A percentile compares a stretch with the other conserved stretches of the same genome.
These are phyloP conservation scores for Themeda triandra DNA, from an alignment of 176 grass and related monocot species.

Conservation along the genomic window DNA sequence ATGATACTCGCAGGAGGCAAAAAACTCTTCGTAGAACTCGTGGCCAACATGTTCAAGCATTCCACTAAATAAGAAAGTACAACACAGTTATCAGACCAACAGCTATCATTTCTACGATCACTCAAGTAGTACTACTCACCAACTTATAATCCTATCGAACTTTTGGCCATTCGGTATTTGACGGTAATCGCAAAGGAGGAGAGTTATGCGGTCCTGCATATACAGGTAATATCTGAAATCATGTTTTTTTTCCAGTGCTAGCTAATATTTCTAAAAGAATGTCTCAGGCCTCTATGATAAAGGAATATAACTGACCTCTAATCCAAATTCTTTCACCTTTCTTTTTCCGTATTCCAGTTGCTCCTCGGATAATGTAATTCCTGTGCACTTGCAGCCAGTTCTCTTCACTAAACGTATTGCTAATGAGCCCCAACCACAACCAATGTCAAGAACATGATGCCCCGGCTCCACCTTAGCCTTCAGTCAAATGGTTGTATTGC, in stretches of 20 bases:
- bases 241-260: neutral
- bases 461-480: slow-evolving; percentile 55
- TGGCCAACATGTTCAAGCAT: slow-evolving; percentile 78
- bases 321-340: slow-evolving; percentile 56
- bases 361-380: slow-evolving; percentile 66
- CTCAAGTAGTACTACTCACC: slow-evolving; percentile 17
- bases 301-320: neutral
- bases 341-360: slow-evolving; percentile 41
- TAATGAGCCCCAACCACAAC: slow-evolving; percentile 59
- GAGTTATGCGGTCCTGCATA: slow-evolving; percentile 41
- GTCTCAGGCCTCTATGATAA: too few relatives aligned
- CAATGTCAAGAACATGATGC: slow-evolving; percentile 75
- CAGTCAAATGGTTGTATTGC: too few relatives aligned
- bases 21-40: slow-evolving; percentile 61
- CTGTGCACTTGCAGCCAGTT: slow-evolving; percentile 72
- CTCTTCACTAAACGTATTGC: slow-evolving; percentile 60
- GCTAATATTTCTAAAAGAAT: neutral
- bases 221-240: neutral
- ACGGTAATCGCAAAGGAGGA: slow-evolving; percentile 68
- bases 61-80: slow-evolving; percentile 24
- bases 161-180: slow-evolving; percentile 35
- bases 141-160: slow-evolving; percentile 69
- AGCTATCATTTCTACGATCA: neutral
- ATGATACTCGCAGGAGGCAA: slow-evolving; percentile 48
- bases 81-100: neutral